Percentiles rank a stretch among this genome's conserved stretches.
Conservation (phyloP, 768 basidiomycete genomes). For the Pholiota microspora region DNA sequence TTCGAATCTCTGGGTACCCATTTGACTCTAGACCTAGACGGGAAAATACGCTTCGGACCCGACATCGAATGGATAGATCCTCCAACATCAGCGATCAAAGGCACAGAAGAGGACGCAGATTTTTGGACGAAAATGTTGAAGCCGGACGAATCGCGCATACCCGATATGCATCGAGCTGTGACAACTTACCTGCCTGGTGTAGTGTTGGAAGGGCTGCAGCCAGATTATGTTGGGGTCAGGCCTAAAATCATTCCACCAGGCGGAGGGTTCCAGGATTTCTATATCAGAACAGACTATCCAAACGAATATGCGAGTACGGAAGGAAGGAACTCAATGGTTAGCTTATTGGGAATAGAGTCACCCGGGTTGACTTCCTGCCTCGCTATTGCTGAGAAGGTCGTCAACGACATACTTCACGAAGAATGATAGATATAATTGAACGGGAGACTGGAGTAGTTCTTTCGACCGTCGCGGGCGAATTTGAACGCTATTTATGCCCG, state of each 20-base stretch:
- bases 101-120: conserved; percentile 49
- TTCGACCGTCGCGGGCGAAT: background rate
- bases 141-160: conserved; percentile 58
- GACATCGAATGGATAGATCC: conserved; percentile 86
- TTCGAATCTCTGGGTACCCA: conserved; percentile 92
- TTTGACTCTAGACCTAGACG: conserved; percentile 81
- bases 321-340: conserved; percentile 60
- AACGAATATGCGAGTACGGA: conserved; percentile 25
- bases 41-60: conserved; percentile 88
- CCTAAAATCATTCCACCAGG: conserved; percentile 81
- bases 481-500: conserved; percentile 35
- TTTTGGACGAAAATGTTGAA: conserved; percentile 74
- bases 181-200: conserved; percentile 70
- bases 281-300: conserved; percentile 64
- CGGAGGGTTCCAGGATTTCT: conserved; percentile 83
- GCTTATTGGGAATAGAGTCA: conserved; percentile 86
- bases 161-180: conserved; percentile 72
- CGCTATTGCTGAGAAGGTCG: conserved; percentile 83
- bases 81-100: conserved; percentile 32
- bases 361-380: conserved; percentile 88
- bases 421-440: conserved; percentile 7
- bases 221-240: conserved; percentile 84
- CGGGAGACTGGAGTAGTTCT: conserved; percentile 7
- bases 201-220: conserved; percentile 54
- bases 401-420: conserved; percentile 50